Evolutionary conservation across 2,329 filamentous ascomycete species (phyloP).

Genomic region (Trichoderma sp.): DNA sequence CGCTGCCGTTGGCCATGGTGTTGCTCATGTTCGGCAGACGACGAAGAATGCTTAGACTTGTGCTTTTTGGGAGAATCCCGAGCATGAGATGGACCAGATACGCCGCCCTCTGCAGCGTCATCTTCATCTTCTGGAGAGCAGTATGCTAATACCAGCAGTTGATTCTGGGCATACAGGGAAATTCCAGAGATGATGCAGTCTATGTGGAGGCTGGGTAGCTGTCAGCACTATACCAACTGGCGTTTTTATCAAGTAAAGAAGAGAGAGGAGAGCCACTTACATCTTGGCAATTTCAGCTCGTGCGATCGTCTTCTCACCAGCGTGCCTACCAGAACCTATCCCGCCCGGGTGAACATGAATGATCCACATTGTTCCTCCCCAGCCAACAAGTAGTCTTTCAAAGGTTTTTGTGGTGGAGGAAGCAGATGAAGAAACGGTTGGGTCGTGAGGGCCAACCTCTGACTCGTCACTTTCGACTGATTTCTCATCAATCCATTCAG

Average conservation of each 20-base stretch:
- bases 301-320: conserved; percentile 72
- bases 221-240: not conserved
- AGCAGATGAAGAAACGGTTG: conserved; percentile 51
- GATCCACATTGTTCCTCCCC: conserved; percentile 96
- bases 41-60: conserved; percentile 49
- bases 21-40: conserved; percentile 60
- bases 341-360: conserved; percentile 84
- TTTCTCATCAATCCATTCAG: conserved; percentile 90
- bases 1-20: conserved; percentile 69
- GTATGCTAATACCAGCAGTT: conserved; percentile 91
- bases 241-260: not conserved
- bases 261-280: conserved; percentile 54
- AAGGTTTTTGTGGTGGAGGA: conserved; percentile 53
- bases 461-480: conserved; percentile 72
- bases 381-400: conserved; percentile 88
- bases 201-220: conserved; percentile 71
- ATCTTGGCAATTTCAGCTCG: conserved; percentile 90
- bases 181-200: conserved; percentile 98
- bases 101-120: conserved; percentile 51
- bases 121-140: conserved; percentile 74
- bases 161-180: conserved; percentile 90
- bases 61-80: conserved; percentile 44
- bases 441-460: conserved; percentile 46
- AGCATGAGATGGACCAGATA: conserved; percentile 2
- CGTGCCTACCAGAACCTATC: conserved; percentile 66